Conservation (phyloP, 192 early-diverging fungal species). For the Gryganskiella cystojenkinii region DNA sequence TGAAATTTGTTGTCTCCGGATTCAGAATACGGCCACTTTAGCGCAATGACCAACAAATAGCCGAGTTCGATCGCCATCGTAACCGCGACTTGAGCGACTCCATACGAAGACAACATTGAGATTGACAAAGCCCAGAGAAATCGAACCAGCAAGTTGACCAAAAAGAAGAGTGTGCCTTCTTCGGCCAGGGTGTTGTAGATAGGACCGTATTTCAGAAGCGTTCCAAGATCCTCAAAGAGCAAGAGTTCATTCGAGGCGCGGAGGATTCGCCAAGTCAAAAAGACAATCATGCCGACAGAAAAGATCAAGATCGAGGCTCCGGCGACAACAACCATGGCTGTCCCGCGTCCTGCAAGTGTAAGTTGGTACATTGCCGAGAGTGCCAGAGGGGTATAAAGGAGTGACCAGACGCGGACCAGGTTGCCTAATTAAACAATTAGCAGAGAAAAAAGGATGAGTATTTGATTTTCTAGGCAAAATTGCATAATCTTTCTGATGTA, state of each 20-base stretch:
- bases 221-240: conserved; percentile 50
- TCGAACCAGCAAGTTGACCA: conserved; percentile 41
- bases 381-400: conserved; percentile 56
- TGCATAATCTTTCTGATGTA: too few relatives aligned
- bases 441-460: too few relatives aligned
- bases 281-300: conserved; percentile 36
- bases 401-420: conserved; percentile 44
- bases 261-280: conserved; percentile 52
- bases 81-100: conserved; percentile 57
- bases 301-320: conserved; percentile 48
- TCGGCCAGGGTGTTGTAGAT: conserved; percentile 61
- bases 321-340: conserved; percentile 37
- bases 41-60: conserved; percentile 50
- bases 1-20: conserved; percentile 52
- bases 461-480: too few relatives aligned
- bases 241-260: conserved; percentile 37
- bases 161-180: conserved; percentile 52
- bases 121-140: conserved; percentile 51
- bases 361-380: conserved; percentile 59
- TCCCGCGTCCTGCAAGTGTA: conserved; percentile 48
- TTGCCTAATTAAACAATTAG: conserved; percentile 36
- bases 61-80: conserved; percentile 50
- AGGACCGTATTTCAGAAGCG: conserved; percentile 56
- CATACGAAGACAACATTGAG: conserved; percentile 54
- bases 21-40: conserved; percentile 57